Evolutionary conservation across 176 grass and related monocot species (phyloP).

Genomic region (Paspalum vaginatum): DNA sequence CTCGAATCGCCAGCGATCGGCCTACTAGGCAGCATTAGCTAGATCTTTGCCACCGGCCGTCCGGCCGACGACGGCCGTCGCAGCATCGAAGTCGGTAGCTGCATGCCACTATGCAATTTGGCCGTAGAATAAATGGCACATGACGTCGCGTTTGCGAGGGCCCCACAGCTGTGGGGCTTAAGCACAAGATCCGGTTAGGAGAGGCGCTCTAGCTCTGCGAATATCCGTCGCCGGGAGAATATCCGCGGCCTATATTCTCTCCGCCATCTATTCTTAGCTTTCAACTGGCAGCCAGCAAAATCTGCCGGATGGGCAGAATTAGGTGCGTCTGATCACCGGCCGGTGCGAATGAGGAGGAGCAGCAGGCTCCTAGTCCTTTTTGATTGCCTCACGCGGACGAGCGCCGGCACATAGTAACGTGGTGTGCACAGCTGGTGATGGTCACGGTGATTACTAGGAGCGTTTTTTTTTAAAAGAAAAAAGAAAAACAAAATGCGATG

Average conservation of each 20-base stretch:
- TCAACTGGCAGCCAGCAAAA: conserved; percentile 4
- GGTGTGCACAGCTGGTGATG: too few relatives aligned
- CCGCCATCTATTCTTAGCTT: background rate
- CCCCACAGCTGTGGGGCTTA: conserved; percentile 28
- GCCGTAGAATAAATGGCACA: background rate
- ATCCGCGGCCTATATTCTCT: conserved; percentile 29
- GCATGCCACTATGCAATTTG: background rate
- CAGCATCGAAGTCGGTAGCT: background rate
- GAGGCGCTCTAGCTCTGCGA: background rate
- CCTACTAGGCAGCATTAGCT: background rate
- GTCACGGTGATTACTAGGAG: too few relatives aligned
- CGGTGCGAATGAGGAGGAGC: background rate
- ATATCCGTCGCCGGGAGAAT: conserved; percentile 44
- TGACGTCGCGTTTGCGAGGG: background rate
- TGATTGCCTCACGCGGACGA: background rate
- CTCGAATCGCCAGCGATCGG: background rate
- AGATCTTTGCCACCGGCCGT: too few relatives aligned
- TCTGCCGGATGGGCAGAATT: background rate
- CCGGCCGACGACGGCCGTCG: background rate
- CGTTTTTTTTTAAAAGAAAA: too few relatives aligned
- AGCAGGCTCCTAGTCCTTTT: background rate
- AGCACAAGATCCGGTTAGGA: conserved; percentile 3
- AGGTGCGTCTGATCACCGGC: background rate
- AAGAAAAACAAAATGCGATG: too few relatives aligned
- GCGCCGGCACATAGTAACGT: too few relatives aligned